Evolutionary conservation across 108 stramenopile genomes (phyloP).

Genomic region (Bacterosira constricta): DNA sequence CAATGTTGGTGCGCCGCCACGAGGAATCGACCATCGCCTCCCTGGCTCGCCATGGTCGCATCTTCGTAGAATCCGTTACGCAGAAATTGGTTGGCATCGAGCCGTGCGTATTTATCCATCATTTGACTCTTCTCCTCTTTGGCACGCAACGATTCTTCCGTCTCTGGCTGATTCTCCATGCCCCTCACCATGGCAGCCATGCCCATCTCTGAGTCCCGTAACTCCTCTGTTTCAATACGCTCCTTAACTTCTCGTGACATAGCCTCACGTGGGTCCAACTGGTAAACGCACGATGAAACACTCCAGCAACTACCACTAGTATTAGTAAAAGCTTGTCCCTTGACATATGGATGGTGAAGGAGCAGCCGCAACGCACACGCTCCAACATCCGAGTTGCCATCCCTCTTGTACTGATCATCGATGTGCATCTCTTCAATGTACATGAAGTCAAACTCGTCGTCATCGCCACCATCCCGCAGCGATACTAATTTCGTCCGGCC

Average conservation of each 20-base stretch:
- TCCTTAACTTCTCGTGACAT: neutral
- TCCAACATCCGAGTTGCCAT: constrained; percentile 12
- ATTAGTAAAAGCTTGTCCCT: too few relatives aligned
- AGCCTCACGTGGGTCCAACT: neutral
- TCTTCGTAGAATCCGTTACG: constrained; percentile 17
- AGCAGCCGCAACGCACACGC: constrained; percentile 5
- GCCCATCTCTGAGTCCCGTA: too few relatives aligned
- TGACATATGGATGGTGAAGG: constrained; percentile 11
- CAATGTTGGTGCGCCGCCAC: constrained; percentile 7
- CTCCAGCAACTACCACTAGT: too few relatives aligned
- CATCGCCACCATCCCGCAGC: neutral
- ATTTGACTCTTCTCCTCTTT: neutral
- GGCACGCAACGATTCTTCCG: neutral
- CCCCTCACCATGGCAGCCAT: too few relatives aligned
- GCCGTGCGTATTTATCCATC: neutral
- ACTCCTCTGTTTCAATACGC: neutral
- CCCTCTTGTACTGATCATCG: neutral
- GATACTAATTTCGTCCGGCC: constrained; percentile 8
- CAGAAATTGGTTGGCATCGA: constrained; percentile 23
- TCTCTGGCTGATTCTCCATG: too few relatives aligned
- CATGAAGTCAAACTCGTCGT: neutral
- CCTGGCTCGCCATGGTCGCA: neutral
- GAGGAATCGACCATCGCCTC: neutral
- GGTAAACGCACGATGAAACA: neutral
- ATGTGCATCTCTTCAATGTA: constrained; percentile 11